Percentiles rank a stretch among this genome's conserved stretches.
These are phyloP conservation scores for Alternaria sp. DNA, from an alignment of 2,329 filamentous ascomycete genomes.

Conservation along the genomic window DNA sequence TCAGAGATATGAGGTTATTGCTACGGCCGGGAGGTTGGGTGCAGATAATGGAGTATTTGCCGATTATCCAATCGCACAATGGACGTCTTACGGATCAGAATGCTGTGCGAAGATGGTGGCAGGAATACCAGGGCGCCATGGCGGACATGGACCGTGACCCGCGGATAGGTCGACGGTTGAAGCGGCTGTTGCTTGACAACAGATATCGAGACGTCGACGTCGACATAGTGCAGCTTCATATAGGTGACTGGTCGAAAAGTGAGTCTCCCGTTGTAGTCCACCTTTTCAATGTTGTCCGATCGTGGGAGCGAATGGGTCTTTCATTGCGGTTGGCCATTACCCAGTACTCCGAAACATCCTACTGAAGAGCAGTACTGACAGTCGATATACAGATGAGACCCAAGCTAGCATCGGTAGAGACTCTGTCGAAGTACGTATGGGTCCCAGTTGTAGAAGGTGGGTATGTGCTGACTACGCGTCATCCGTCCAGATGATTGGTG, in stretches of 20 bases:
- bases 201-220: constrained; percentile 41
- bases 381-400: constrained; percentile 31
- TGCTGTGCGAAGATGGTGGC: constrained; percentile 47
- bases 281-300: neutral
- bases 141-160: constrained; percentile 41
- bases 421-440: constrained; percentile 14
- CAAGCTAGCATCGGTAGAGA: constrained; percentile 40
- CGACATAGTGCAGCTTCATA: constrained; percentile 40
- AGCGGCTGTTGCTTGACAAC: constrained; percentile 36
- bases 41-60: constrained; percentile 87
- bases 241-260: constrained; percentile 49
- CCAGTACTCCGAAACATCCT: neutral
- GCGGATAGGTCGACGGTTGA: constrained; percentile 40
- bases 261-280: neutral
- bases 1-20: constrained; percentile 75
- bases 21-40: constrained; percentile 81
- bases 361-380: constrained; percentile 2
- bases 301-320: neutral
- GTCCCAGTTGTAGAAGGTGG: neutral
- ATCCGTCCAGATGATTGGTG: constrained; percentile 32
- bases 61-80: constrained; percentile 84
- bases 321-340: neutral
- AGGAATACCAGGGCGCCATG: constrained; percentile 45
- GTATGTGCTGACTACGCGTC: neutral
- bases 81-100: constrained; percentile 69